Base-by-base conservation (phyloP, 2,329 filamentous ascomycete species). In the Hirsutella minnesotensis region DNA sequence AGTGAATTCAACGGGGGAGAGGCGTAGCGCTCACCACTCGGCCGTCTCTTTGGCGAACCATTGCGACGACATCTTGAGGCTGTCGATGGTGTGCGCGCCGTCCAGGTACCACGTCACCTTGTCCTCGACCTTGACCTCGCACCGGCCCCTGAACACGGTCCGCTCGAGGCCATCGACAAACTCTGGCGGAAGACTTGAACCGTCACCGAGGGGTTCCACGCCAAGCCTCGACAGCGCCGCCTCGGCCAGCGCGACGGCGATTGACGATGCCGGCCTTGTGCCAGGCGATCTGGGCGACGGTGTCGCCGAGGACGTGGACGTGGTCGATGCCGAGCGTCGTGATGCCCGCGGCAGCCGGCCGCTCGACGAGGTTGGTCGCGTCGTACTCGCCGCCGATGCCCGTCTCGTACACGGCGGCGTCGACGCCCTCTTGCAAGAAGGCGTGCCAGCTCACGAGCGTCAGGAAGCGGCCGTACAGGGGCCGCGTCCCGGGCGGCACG, bases 71-170 rank as follows among this genome's bases (percentile, higher is more conserved):
- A 86, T 75, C 49, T 83, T 77, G 43, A 98, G 81, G 57, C 88
- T 95, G 57, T 96, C 90, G 3, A 83, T 71, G 0, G 90, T 98
- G 62, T 98, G 92, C 3, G 88, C 92, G 9, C 92, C 89, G 56
- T 98, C 92, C 18, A 98, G 76, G 56, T 89, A 83, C 89, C 90
- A 98, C 15, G 70, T 72, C 5, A 94, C 67, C 2, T 56, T 55
- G 3, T 67, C 68, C 47, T 78, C 73, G 3, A 61, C 51, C 52
- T 73, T 77, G 34, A 72, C 64, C 50, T 82, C 77, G 56, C 89
- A 95, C 38, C 92, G 75, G 4, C 90, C 92, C 34, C 87, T 75
- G 67, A 88, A 84, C 3, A 79, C 75, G 3, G 87, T 83, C 51
- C 77, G 65, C 56, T 90, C 80, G 2, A 98, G 67, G 0, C 88